These are phyloP conservation scores for Kuraishia hungarica DNA, from an alignment of 805 yeast genomes.

Conservation along the genomic window DNA sequence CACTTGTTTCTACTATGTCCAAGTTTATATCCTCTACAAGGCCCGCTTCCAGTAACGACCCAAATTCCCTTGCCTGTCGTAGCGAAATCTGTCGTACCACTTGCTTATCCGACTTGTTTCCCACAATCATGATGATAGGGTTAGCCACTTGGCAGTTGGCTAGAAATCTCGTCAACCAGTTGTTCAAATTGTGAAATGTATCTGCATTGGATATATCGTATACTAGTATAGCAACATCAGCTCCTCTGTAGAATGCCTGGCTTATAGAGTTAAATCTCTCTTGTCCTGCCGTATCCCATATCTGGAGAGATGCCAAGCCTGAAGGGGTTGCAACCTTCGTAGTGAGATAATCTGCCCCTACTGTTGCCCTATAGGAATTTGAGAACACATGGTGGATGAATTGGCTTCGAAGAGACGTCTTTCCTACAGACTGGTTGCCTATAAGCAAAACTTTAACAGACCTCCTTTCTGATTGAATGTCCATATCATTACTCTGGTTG, in stretches of 20 bases:
- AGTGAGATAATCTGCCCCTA: constrained; percentile 51
- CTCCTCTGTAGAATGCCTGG: constrained; percentile 49
- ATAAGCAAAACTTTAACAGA: constrained; percentile 41
- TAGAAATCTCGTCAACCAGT: constrained; percentile 39
- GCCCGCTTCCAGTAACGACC: constrained; percentile 11
- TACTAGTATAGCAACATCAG: constrained; percentile 45
- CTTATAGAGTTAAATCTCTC: constrained; percentile 71
- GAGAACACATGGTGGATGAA: constrained; percentile 47
- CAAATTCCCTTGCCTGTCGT: constrained; percentile 23
- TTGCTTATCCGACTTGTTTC: constrained; percentile 38
- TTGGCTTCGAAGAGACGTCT: constrained; percentile 47
- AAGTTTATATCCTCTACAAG: constrained; percentile 14
- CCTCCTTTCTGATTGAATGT: constrained; percentile 1
- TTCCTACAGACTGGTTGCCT: constrained; percentile 55
- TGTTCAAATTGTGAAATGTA: constrained; percentile 32
- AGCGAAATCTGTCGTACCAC: constrained; percentile 18
- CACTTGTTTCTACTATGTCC: constrained; percentile 20
- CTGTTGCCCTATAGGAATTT: constrained; percentile 48
- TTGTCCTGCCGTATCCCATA: constrained; percentile 95
- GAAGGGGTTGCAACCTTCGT: constrained; percentile 19
- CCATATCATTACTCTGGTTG: not conserved
- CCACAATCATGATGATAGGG: constrained; percentile 44
- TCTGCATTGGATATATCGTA: constrained; percentile 47
- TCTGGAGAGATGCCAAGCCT: constrained; percentile 34
- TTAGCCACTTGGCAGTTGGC: constrained; percentile 36